Base-by-base conservation (phyloP, 2,329 filamentous ascomycete species). In the Didymella pomorum region DNA sequence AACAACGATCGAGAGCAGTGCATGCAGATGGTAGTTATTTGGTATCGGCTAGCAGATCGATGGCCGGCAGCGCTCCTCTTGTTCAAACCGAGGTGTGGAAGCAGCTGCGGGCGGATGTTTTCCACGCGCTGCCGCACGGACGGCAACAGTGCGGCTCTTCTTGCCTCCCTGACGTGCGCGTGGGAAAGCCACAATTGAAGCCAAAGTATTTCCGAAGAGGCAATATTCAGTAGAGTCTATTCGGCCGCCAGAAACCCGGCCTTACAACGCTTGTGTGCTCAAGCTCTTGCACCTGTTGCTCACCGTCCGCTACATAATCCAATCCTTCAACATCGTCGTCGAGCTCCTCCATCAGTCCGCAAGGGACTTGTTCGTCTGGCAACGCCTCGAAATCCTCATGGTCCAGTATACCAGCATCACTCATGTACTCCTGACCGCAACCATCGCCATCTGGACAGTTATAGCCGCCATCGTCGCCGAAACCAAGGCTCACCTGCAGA, bases 231-330 rank as follows among this genome's bases (percentile, higher is more conserved):
- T 82, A 82, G 58, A 82, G 58, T 53, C 63, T 78, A 62, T 81
- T 74, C 12, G 79, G 79, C 63, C 74, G 76, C 80, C 80, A 82
- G 66, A 81, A 81, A 5, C 75, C 70, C 10, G 61, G 47, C 11
- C 66, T 67, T 47, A 76, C 66, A 2, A 66, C 58, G 10, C 48
- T 52, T 46, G 37, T 61, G 21, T 57, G 33, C 46, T 43, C 56
- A 35, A 26, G 51, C 46, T 43, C 37, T 7, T 43, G 9, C 18
- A 48, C 26, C 9, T 60, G 49, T 12, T 59, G 56, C 9, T 45
- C 54, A 12, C 45, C 35, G 16, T 62, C 56, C 7, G 31, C 44
- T n/a, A 39, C 26, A 43, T 20, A 52, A 35, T 18, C 43, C 43
- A 49, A 28, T 4, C 31, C 45, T 35, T 10, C 51, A 16, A 21